These are phyloP conservation scores for Murraya paniculata DNA, from an alignment of 345 rosid genomes.

Conservation along the genomic window DNA sequence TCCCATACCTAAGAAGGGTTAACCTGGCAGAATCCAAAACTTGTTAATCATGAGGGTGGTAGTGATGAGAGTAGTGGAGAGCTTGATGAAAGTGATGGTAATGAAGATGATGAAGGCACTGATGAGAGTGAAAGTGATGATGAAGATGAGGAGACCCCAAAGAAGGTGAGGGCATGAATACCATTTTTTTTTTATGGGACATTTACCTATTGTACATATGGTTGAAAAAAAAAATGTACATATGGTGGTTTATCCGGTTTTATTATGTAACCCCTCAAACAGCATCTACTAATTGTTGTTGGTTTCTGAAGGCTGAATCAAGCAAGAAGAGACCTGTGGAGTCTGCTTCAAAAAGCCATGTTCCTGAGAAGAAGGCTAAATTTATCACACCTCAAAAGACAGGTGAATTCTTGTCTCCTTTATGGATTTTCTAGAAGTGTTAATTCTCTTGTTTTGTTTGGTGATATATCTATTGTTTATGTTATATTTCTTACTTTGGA, in stretches of 20 bases:
- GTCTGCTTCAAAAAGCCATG: constrained; percentile 38
- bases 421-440: neutral
- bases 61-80: constrained; percentile 16
- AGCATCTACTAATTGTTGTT: neutral
- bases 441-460: neutral
- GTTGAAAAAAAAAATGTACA: too few relatives aligned
- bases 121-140: constrained; percentile 28
- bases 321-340: constrained; percentile 69
- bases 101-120: constrained; percentile 21
- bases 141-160: constrained; percentile 43
- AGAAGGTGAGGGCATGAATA: constrained; percentile 34
- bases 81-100: constrained; percentile 21
- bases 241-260: neutral
- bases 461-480: neutral
- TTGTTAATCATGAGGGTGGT: neutral
- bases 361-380: constrained; percentile 64
- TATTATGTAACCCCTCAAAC: neutral
- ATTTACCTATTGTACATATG: neutral
- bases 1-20: neutral
- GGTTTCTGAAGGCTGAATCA: constrained; percentile 35
- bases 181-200: neutral
- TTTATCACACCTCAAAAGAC: constrained; percentile 67
- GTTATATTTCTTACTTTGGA: neutral
- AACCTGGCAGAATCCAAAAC: neutral
- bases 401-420: constrained; percentile 36